Percentiles rank a stretch among this genome's conserved stretches.
These are phyloP conservation scores for Hymenoscyphus fraxineus DNA, from an alignment of 2,329 filamentous ascomycete species.

Conservation along the genomic window DNA sequence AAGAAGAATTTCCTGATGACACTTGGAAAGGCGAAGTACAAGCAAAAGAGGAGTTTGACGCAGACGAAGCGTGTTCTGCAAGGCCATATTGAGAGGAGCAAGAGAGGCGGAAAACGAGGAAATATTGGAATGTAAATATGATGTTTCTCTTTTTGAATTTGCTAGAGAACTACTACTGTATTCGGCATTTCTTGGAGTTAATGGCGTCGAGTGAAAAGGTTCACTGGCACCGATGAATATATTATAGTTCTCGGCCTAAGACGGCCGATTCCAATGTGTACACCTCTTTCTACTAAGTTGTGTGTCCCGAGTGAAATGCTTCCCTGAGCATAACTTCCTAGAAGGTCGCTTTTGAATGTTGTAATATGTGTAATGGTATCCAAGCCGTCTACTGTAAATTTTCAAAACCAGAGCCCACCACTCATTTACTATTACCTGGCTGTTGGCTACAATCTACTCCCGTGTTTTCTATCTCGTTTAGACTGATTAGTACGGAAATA, in stretches of 20 bases:
- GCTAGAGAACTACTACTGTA: neutral
- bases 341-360: too few species aligned
- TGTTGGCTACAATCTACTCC: too few species aligned
- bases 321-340: too few species aligned
- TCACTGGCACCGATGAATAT: neutral
- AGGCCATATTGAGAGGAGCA: slow-evolving; percentile 77
- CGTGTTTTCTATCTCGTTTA: too few species aligned
- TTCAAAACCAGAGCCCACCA: too few species aligned
- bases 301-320: too few species aligned
- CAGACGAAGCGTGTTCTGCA: slow-evolving; percentile 78
- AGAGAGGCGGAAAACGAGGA: slow-evolving; percentile 76
- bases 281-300: too few species aligned
- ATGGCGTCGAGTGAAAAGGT: neutral
- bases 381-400: too few species aligned
- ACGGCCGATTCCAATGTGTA: neutral
- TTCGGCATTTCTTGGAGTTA: neutral
- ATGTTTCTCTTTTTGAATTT: neutral
- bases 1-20: slow-evolving; percentile 99
- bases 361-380: too few species aligned
- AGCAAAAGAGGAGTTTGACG: slow-evolving; percentile 89
- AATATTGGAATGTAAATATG: slow-evolving; percentile 47
- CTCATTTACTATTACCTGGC: too few species aligned
- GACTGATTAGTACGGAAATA: too few species aligned
- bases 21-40: slow-evolving; percentile 88
- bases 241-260: neutral